Conservation (phyloP, 768 basidiomycete genomes). For the Scleroderma citrinum region DNA sequence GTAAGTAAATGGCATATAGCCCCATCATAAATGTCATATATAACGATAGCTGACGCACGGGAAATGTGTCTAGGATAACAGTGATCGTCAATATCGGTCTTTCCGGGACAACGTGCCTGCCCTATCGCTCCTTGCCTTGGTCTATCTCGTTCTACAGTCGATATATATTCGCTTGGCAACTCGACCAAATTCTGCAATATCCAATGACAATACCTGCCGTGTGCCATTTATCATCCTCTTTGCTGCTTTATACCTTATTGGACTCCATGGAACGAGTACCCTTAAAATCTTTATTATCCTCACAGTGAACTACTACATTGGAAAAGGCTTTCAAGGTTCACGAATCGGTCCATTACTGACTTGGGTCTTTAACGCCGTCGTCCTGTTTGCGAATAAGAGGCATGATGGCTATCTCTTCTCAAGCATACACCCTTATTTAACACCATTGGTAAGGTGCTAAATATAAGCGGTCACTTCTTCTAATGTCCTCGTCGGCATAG, state of each 20-base stretch:
- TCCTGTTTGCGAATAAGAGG: conserved; percentile 75
- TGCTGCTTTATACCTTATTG: conserved; percentile 57
- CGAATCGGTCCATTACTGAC: conserved; percentile 47
- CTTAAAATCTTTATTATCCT: conserved; percentile 77
- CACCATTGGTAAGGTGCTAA: conserved; percentile 48
- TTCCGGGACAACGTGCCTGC: conserved; percentile 78
- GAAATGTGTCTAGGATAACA: conserved; percentile 66
- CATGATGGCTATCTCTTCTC: conserved; percentile 70
- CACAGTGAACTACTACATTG: conserved; percentile 60
- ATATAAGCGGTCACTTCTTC: background rate
- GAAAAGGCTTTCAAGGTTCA: conserved; percentile 39
- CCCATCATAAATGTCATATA: too few relatives aligned
- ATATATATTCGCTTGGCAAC: conserved; percentile 35
- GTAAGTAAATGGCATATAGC: conserved; percentile 41
- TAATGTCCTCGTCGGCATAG: conserved; percentile 30
- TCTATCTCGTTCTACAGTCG: conserved; percentile 54
- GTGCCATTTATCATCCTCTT: conserved; percentile 57
- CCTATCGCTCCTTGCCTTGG: conserved; percentile 41
- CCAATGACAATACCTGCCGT: conserved; percentile 30
- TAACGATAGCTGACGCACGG: too few relatives aligned
- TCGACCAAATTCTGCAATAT: conserved; percentile 19
- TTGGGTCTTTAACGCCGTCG: conserved; percentile 70
- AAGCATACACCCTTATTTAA: conserved; percentile 47
- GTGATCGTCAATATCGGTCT: conserved; percentile 84
- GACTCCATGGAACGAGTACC: conserved; percentile 75